Evolutionary conservation across 2,329 filamentous ascomycete genomes (phyloP), one percentile per base, ranked within the genome.

Genomic region (Diaporthe australafricana): DNA sequence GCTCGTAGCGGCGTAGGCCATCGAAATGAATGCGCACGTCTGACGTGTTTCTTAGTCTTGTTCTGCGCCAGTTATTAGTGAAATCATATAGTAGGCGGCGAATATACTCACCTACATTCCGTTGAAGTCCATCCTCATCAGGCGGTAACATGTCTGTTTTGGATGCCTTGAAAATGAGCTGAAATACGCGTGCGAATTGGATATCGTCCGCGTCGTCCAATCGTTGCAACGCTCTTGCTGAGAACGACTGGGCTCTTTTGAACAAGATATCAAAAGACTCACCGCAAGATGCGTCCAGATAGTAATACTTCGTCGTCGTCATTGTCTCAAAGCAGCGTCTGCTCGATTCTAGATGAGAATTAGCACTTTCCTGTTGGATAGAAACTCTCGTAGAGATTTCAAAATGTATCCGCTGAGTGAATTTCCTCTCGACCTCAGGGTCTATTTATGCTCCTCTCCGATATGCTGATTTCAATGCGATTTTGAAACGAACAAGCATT

Each of bases 11-110:
- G 16, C 17, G 4, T 3, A 7, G 1, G 1, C 17, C 25, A 25
- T 45, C 25, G 4, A 25, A n/a, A 27, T 62, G 40, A 9, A 62
- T 32, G 1, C 57, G 57, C 1, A 62, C 40, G 25, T 47, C 40
- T 5, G 57, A 40, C 8, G 0, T 3, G 1, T 1, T 9, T 22
- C 40, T n/a, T n/a, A 8, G 2, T 2, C 2, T 5, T 2, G 0
- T 4, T 17, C 27, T 6, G 38, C 7, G 3, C 57, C 57, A 62
- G 17, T n/a, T 20, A 25, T 62, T 2, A 2, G 57, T 25, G 11
- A 62, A 8, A 27, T 25, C 27, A 9, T 7, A 20, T 2, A 62
- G 57, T 5, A 30, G 25, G 40, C 57, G 57, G 17, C 25, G 8
- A 38, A 62, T 40, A 12, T 62, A 40, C 22, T 8, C 20, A 5